phyloP scores from a whole-genome alignment of 495 filamentous ascomycete genomes.

The Lasiosphaeria ovina region DNA sequence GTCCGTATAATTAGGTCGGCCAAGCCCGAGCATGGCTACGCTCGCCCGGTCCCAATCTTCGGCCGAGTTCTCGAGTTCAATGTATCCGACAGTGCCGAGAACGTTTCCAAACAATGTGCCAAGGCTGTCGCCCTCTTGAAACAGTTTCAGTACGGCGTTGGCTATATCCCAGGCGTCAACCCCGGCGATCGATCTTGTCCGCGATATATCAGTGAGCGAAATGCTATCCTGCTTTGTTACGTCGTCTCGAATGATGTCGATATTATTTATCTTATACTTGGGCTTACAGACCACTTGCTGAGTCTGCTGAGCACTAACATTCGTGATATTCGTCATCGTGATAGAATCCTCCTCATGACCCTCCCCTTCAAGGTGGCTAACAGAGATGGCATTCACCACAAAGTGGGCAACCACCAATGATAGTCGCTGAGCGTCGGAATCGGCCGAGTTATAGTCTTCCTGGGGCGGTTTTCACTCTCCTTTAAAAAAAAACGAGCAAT shows the following conservation, averaged over 20 bases:
- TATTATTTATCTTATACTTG: background rate
- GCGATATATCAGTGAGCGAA: background rate
- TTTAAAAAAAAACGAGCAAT: no score
- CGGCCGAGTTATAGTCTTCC: background rate
- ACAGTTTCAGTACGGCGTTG: background rate
- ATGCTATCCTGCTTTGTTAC: no score
- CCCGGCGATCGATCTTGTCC: background rate
- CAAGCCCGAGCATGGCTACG: background rate
- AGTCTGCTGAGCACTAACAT: no score
- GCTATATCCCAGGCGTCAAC: constrained; percentile 4
- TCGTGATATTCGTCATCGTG: no score
- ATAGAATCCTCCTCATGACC: no score
- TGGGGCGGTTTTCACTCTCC: no score
- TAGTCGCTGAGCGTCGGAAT: background rate
- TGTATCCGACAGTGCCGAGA: background rate
- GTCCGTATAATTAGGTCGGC: background rate
- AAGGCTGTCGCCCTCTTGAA: no score
- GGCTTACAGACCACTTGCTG: background rate
- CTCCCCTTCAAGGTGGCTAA: no score
- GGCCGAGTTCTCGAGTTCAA: background rate
- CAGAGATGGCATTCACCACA: background rate
- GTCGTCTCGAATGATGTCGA: background rate
- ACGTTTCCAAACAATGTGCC: no score
- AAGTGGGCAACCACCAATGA: background rate
- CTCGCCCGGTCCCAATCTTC: no score